Evolutionary conservation across 768 basidiomycete genomes (phyloP).

Genomic region (Sporobolomyces pararoseus): DNA sequence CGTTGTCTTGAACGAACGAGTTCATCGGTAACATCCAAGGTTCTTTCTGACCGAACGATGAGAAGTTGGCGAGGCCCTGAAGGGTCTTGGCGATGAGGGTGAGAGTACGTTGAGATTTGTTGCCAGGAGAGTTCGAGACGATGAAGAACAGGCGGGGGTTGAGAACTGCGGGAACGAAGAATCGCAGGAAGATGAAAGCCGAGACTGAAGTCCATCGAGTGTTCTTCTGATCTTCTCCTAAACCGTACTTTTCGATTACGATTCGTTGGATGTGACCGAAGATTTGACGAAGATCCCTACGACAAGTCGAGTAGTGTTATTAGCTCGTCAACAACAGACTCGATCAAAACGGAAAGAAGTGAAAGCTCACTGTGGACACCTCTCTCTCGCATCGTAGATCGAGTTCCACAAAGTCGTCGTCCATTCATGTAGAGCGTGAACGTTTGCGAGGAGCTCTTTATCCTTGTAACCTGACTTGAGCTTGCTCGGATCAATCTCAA

Average conservation of each 20-base stretch:
- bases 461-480: conserved; percentile 31
- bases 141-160: conserved; percentile 80
- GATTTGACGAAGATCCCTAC: conserved; percentile 44
- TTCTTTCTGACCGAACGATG: conserved; percentile 56
- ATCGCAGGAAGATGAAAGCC: conserved; percentile 82
- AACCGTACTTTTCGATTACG: conserved; percentile 35
- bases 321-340: neutral
- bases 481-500: conserved; percentile 76
- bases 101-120: conserved; percentile 62
- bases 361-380: conserved; percentile 56
- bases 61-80: conserved; percentile 77
- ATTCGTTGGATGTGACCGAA: conserved; percentile 43
- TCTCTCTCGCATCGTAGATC: conserved; percentile 67
- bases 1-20: conserved; percentile 64
- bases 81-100: conserved; percentile 84
- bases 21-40: conserved; percentile 75
- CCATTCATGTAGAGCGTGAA: conserved; percentile 70
- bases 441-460: conserved; percentile 62
- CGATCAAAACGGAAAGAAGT: neutral
- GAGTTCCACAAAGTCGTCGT: conserved; percentile 74
- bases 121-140: conserved; percentile 52
- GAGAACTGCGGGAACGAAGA: conserved; percentile 85
- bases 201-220: conserved; percentile 77
- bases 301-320: too few relatives aligned
- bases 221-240: conserved; percentile 33